Base-by-base conservation (phyloP, 2,329 filamentous ascomycete species). In the Monosporascus sp. region DNA sequence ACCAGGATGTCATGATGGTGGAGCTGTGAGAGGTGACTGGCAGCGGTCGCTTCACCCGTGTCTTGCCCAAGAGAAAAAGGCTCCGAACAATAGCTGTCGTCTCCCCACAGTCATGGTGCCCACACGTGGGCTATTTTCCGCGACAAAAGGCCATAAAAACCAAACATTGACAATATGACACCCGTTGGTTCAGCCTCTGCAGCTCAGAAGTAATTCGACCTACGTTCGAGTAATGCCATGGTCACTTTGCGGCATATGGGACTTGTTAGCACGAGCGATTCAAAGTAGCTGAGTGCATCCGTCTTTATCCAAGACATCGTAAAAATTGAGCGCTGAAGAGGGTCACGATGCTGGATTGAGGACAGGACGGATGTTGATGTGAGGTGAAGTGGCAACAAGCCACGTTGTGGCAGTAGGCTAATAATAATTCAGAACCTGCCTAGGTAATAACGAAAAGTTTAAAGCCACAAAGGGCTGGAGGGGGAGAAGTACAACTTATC, bases 1-100 rank as follows among this genome's bases (percentile, higher is more conserved):
- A 52, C 52, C 50, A 49, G 58, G 40, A 49, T 36, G 50, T 41
- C 45, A 55, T 54, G 46, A 49, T 56, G n/a, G 52, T 53, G 53
- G 56, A 57, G 40, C 52, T 48, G 44, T 44, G 49, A 52, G 55
- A 48, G 48, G 43, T 49, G 54, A 52, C 52, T 45, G 58, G 56
- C 51, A 60, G 52, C 54, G 56, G 57, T 59, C 56, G 57, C 59
- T 57, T 58, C 52, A 56, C 58, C 24, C 55, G 54, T 55, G 55
- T 59, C 56, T 61, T 45, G 57, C 58, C 51, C 54, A 36, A 40
- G 52, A 56, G 49, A 56, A 52, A 53, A 59, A 55, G 31, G 34
- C 49, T 47, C 26, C 48, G 22, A 49, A 56, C 44, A 45, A 51
- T 24, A n/a, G 48, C 51, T 47, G 40, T 50, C 52, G 57, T 53